A percentile compares a stretch with the other conserved stretches of the same genome.
Evolutionary conservation across 2,329 filamentous ascomycete genomes (phyloP).

Genomic region (Neonectria magnoliae): DNA sequence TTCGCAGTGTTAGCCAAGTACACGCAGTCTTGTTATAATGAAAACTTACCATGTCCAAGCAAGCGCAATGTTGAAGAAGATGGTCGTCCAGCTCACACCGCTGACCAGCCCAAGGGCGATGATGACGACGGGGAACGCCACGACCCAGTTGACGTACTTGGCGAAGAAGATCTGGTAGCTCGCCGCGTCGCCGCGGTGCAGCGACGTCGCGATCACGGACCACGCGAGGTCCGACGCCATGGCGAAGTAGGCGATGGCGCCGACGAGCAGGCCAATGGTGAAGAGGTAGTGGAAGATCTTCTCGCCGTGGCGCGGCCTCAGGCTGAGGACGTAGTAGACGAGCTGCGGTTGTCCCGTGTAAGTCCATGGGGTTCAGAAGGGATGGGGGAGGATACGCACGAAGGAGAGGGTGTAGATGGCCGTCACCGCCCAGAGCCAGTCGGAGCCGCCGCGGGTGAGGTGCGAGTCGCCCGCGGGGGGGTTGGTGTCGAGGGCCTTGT

Average conservation of each 20-base stretch:
- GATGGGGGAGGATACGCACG: conserved; percentile 44
- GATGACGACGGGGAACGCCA: conserved; percentile 58
- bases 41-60: conserved; percentile 57
- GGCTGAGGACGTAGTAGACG: conserved; percentile 51
- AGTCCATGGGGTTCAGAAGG: conserved; percentile 3
- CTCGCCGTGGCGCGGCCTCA: conserved; percentile 57
- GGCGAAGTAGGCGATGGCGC: conserved; percentile 61
- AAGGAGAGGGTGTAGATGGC: conserved; percentile 60
- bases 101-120: conserved; percentile 61
- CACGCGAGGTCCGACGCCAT: conserved; percentile 63
- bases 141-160: conserved; percentile 66
- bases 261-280: conserved; percentile 59
- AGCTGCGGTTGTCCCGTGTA: conserved; percentile 45
- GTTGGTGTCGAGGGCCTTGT: conserved; percentile 60
- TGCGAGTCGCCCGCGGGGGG: conserved; percentile 51
- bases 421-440: conserved; percentile 66
- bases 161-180: conserved; percentile 64
- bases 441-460: conserved; percentile 56
- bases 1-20: not conserved
- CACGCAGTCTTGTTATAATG: not conserved
- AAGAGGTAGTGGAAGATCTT: conserved; percentile 68
- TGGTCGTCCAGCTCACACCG: conserved; percentile 66
- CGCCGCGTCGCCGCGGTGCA: conserved; percentile 31
- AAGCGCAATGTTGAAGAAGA: conserved; percentile 60
- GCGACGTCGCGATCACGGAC: conserved; percentile 49